A percentile compares a stretch with the other conserved stretches of the same genome.
Evolutionary conservation across 106 monocot genomes (phyloP).

Genomic region (Chionographis japonica): DNA sequence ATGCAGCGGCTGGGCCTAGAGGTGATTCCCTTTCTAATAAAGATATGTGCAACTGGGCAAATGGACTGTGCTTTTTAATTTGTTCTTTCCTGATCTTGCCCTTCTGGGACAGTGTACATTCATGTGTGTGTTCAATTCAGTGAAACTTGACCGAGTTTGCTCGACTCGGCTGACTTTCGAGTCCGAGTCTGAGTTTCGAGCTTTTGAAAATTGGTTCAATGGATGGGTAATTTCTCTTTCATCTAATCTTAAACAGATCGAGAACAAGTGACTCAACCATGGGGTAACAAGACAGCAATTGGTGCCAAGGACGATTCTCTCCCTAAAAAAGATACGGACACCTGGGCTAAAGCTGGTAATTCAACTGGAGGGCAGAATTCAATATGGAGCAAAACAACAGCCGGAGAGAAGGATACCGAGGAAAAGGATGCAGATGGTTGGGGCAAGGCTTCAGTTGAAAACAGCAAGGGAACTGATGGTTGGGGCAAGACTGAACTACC

Average conservation of each 20-base stretch:
- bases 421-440: slow-evolving; percentile 2
- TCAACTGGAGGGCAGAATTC: slow-evolving; percentile 5
- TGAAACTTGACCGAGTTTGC: too few species aligned
- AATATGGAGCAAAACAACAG: slow-evolving; percentile 1
- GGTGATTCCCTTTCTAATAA: too few species aligned
- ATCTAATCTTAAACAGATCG: not conserved
- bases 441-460: not conserved
- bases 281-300: slow-evolving; percentile 3
- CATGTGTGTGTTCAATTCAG: too few species aligned
- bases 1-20: too few species aligned
- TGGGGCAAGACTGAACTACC: not conserved
- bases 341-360: not conserved
- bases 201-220: too few species aligned
- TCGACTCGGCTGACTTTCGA: too few species aligned
- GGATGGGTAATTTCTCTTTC: too few species aligned
- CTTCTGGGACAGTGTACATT: too few species aligned
- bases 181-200: too few species aligned
- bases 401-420: not conserved
- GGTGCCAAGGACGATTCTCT: not conserved
- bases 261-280: slow-evolving; percentile 2
- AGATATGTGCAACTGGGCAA: too few species aligned
- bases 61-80: too few species aligned
- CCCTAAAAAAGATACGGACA: slow-evolving; percentile 2
- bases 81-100: too few species aligned
- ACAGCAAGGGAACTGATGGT: not conserved